phyloP scores from a whole-genome alignment of 805 yeast species.

The Hyphopichia homilentoma region DNA sequence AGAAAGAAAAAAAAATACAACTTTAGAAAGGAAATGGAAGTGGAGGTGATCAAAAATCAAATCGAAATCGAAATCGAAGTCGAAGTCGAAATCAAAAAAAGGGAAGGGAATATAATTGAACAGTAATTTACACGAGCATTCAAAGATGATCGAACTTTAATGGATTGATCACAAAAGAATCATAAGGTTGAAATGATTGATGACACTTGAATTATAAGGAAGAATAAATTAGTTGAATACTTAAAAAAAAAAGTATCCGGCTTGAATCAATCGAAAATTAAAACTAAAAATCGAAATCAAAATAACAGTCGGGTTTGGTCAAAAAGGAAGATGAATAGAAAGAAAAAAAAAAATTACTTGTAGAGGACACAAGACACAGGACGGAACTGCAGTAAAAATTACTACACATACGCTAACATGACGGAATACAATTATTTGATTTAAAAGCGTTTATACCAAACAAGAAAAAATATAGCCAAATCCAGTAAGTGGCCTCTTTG shows the following conservation, averaged over 20 bases:
- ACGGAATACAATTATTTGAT: neutral
- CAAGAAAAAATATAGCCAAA: too few species aligned
- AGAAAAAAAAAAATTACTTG: neutral
- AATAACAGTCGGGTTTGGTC: neutral
- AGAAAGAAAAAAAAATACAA: neutral
- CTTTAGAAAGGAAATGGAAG: neutral
- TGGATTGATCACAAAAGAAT: too few species aligned
- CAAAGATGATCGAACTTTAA: too few species aligned
- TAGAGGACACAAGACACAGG: neutral
- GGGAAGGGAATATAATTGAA: neutral
- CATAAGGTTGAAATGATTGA: neutral
- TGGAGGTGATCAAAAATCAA: constrained; percentile 1
- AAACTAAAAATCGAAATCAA: neutral
- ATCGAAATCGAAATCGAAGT: too few species aligned
- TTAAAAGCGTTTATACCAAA: too few species aligned
- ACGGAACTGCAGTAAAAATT: neutral
- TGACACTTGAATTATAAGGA: neutral
- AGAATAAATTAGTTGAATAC: too few species aligned
- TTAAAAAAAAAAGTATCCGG: neutral
- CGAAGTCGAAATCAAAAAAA: too few species aligned
- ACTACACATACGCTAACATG: neutral
- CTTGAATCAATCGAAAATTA: neutral
- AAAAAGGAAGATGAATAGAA: neutral
- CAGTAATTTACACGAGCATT: neutral
- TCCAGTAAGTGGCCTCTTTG: too few species aligned